Evolutionary conservation across 2,329 filamentous ascomycete genomes (phyloP).

Genomic region (Fusarium sp.): DNA sequence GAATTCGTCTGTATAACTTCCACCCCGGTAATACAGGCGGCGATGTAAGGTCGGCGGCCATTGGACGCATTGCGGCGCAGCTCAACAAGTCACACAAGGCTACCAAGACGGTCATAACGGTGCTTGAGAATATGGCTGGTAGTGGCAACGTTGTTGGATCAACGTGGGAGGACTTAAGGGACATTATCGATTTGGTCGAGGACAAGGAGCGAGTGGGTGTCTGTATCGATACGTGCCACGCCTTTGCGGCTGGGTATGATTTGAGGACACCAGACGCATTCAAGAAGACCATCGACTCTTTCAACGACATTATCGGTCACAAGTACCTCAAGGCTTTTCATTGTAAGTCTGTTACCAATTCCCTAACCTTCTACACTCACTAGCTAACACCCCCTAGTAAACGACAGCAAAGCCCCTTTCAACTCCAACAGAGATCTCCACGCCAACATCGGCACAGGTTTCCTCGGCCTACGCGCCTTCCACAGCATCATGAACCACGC

Average conservation of each 20-base stretch:
- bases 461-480: constrained; percentile 90
- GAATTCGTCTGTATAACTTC: constrained; percentile 97
- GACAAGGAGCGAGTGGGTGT: constrained; percentile 90
- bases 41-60: constrained; percentile 76
- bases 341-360: constrained; percentile 51
- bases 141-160: constrained; percentile 89
- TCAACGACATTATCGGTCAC: constrained; percentile 83
- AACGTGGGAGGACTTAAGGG: constrained; percentile 86
- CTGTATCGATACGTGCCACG: constrained; percentile 96
- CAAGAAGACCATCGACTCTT: constrained; percentile 78
- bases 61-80: constrained; percentile 83
- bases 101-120: constrained; percentile 82
- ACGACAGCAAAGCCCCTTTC: constrained; percentile 95
- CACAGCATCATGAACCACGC: constrained; percentile 90
- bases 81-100: constrained; percentile 86
- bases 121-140: constrained; percentile 97
- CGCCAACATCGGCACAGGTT: constrained; percentile 96
- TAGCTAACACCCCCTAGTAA: constrained; percentile 66
- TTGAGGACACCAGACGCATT: constrained; percentile 83
- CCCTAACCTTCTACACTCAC: neutral
- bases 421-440: constrained; percentile 88
- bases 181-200: constrained; percentile 84
- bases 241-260: constrained; percentile 95
- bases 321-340: constrained; percentile 89
- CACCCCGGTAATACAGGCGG: constrained; percentile 90